Percentiles rank a stretch among this genome's conserved stretches.
phyloP scores from a whole-genome alignment of 441 rosid species.

The Francoa sonchifolia region DNA sequence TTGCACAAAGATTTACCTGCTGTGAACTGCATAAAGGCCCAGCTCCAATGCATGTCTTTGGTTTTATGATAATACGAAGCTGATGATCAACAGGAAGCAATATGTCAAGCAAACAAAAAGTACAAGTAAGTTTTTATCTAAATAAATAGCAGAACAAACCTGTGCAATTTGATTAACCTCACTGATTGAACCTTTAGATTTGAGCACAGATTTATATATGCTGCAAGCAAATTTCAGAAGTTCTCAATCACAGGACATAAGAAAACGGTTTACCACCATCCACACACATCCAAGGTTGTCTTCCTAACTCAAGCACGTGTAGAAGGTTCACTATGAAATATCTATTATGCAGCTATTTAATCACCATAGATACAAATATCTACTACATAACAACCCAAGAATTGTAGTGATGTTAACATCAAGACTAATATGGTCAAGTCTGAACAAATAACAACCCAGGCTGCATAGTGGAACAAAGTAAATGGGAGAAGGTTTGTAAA shows the following conservation, averaged over 20 bases:
- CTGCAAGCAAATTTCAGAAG: slow-evolving; percentile 33
- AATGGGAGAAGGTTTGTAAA: no score
- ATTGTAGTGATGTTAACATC: no score
- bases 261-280: not conserved
- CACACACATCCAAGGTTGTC: not conserved
- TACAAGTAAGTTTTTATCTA: slow-evolving; percentile 7
- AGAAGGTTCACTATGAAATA: no score
- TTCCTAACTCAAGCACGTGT: not conserved
- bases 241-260: slow-evolving; percentile 7
- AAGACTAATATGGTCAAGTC: no score
- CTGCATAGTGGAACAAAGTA: no score
- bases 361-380: no score
- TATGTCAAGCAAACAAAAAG: slow-evolving; percentile 14
- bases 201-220: slow-evolving; percentile 70
- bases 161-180: slow-evolving; percentile 93
- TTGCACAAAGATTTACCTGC: slow-evolving; percentile 45
- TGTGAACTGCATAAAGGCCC: slow-evolving; percentile 85
- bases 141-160: slow-evolving; percentile 40
- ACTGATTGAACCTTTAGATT: slow-evolving; percentile 70
- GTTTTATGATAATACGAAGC: slow-evolving; percentile 86
- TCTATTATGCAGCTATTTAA: no score
- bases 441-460: no score
- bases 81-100: slow-evolving; percentile 28
- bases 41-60: slow-evolving; percentile 55
- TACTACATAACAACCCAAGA: no score